Evolutionary conservation across 768 basidiomycete species (phyloP), one percentile per base, ranked within the genome.

Genomic region (Leucocoprinus sp.): DNA sequence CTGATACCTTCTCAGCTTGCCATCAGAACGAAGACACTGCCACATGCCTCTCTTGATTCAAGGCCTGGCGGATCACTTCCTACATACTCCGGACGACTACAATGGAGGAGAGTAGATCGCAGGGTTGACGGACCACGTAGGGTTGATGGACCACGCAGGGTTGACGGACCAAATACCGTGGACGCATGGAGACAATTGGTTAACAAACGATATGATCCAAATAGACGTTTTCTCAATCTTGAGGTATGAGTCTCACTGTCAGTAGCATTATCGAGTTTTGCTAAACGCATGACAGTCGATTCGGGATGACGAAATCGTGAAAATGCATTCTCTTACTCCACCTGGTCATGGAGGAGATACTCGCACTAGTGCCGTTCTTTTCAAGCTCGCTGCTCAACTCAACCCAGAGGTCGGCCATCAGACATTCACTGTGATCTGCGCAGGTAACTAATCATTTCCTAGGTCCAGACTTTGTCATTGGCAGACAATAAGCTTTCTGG

Each of bases 391-490:
- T 1, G 72, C 76, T 15, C 74, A 83, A 53, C 75, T 93, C 43
- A 79, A 77, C 52, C 91, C 92, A 28, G 73, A 78, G 45, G 89
- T 88, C 55, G 44, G 50, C 43, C 18, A 24, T 17, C 23, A 33
- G 12, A 45, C 52, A 24, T 38, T 34, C 31, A 33, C 37, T 36
- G 17, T 48, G 8, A 18, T 2, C 37, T 27, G 8, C n/a, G 48
- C 22, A 44, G 35, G 28, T 36, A 15, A 41, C 42, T 45, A 45
- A 47, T 59, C 22, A 46, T 46, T 27, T 37, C 9, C 23, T 39
- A 85, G 82, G 75, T 84, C 29, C 74, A 82, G 59, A 92, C 93
- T 0, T 64, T 98, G 9, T 93, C 91, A 0, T 70, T 98, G 33
- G 87, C 91, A 31, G 80, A 86, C 59, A 81, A 82, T 51, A 75